Conservation (phyloP, 805 yeast genomes). For the Yamadazyma kitorensis region DNA sequence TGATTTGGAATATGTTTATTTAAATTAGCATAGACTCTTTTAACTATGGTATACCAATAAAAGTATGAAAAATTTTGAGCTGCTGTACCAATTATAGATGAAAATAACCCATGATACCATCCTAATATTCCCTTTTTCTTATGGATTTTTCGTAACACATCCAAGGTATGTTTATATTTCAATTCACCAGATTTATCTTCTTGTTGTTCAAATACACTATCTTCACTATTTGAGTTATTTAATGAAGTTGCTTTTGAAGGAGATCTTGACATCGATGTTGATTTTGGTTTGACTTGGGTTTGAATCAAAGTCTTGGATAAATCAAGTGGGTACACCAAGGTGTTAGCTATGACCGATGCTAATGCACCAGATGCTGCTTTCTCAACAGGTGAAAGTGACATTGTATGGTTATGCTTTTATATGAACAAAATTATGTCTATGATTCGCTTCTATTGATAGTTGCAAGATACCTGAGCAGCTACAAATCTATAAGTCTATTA, state of each 20-base stretch:
- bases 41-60: conserved; percentile 79
- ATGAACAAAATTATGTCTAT: too few relatives aligned
- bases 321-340: conserved; percentile 78
- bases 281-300: conserved; percentile 50
- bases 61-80: conserved; percentile 80
- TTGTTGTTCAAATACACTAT: conserved; percentile 17
- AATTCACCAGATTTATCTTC: conserved; percentile 17
- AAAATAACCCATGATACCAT: conserved; percentile 68
- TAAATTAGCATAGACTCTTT: conserved; percentile 49
- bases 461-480: too few relatives aligned
- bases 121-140: conserved; percentile 61
- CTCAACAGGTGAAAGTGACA: conserved; percentile 66
- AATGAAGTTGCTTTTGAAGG: conserved; percentile 1
- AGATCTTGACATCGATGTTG: conserved; percentile 10
- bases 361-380: conserved; percentile 80
- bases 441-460: too few relatives aligned
- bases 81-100: conserved; percentile 68
- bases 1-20: conserved; percentile 34
- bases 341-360: conserved; percentile 77
- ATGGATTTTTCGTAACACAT: conserved; percentile 60
- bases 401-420: conserved; percentile 13
- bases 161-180: conserved; percentile 55
- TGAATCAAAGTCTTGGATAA: conserved; percentile 74
- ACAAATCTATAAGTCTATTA: too few relatives aligned
- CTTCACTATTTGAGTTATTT: conserved; percentile 7